Conservation (phyloP, 2,329 filamentous ascomycete species). For the Cylindrodendrum hubeiense region DNA sequence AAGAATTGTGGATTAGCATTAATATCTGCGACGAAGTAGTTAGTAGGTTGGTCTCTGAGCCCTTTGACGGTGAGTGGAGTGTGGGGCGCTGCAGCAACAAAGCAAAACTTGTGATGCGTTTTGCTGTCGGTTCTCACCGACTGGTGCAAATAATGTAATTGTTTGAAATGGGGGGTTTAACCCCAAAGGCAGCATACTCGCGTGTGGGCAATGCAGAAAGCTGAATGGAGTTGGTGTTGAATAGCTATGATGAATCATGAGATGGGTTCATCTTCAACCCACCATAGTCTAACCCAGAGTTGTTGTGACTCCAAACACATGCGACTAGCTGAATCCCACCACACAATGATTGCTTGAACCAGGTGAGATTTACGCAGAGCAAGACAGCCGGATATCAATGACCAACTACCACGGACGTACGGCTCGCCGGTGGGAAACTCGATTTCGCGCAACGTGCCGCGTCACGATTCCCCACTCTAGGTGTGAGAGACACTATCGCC, state of each 20-base stretch:
- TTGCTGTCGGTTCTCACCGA: neutral
- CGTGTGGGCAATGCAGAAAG: neutral
- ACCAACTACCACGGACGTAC: neutral
- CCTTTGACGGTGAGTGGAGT: neutral
- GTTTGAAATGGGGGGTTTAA: neutral
- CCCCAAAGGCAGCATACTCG: too few species aligned
- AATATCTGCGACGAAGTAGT: neutral
- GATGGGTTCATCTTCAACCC: neutral
- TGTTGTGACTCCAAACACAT: too few species aligned
- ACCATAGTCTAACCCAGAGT: too few species aligned
- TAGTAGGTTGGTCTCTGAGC: conserved; percentile 8
- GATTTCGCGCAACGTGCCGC: neutral
- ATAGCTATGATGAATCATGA: neutral
- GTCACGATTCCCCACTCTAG: neutral
- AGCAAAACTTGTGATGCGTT: conserved; percentile 15
- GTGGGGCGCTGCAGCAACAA: conserved; percentile 13
- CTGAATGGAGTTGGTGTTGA: neutral
- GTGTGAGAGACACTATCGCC: neutral
- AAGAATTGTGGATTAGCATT: neutral
- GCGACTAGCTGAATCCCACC: neutral
- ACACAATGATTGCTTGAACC: neutral
- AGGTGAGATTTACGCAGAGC: neutral
- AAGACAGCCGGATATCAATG: neutral
- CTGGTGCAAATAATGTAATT: neutral
- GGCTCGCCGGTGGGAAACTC: neutral